Evolutionary conservation across 2,329 filamentous ascomycete genomes (phyloP).

Genomic region (Ophiosphaerella narmari): DNA sequence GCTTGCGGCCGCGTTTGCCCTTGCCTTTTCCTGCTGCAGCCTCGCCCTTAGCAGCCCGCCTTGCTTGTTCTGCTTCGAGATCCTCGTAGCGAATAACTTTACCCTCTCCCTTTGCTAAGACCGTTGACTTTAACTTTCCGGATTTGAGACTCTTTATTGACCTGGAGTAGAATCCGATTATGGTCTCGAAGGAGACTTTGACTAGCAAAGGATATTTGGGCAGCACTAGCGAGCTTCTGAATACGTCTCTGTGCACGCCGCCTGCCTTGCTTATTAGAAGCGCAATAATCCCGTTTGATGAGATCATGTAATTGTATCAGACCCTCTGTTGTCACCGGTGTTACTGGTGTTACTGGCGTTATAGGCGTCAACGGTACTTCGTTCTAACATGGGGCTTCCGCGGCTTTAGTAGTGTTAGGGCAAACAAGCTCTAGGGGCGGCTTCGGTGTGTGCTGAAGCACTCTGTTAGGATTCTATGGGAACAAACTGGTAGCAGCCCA

Average conservation of each 20-base stretch:
- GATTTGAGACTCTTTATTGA: conserved; percentile 26
- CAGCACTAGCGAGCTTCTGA: conserved; percentile 23
- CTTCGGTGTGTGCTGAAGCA: conserved; percentile 32
- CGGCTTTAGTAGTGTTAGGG: background rate
- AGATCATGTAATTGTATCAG: conserved; percentile 18
- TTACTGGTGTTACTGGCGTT: conserved; percentile 21
- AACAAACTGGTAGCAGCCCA: conserved; percentile 20
- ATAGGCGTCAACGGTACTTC: conserved; percentile 27
- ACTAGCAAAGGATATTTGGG: conserved; percentile 26
- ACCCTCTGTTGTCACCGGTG: conserved; percentile 18
- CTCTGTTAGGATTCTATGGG: conserved; percentile 33
- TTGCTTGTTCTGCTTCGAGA: conserved; percentile 18
- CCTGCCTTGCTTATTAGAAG: conserved; percentile 19
- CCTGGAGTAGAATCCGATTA: conserved; percentile 23
- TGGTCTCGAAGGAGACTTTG: conserved; percentile 23
- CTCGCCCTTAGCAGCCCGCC: no score
- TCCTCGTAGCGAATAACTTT: conserved; percentile 32
- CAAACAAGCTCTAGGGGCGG: conserved; percentile 16
- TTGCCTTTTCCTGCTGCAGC: no score
- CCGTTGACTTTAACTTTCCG: conserved; percentile 24
- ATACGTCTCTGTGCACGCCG: conserved; percentile 14
- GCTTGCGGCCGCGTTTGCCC: no score
- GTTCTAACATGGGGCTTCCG: conserved; percentile 10
- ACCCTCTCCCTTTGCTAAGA: conserved; percentile 20
- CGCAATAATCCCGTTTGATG: conserved; percentile 17